Percentiles rank a stretch among this genome's conserved stretches.
Conservation (phyloP, 148 eudicot genomes). For the Persicaria maculosa region DNA sequence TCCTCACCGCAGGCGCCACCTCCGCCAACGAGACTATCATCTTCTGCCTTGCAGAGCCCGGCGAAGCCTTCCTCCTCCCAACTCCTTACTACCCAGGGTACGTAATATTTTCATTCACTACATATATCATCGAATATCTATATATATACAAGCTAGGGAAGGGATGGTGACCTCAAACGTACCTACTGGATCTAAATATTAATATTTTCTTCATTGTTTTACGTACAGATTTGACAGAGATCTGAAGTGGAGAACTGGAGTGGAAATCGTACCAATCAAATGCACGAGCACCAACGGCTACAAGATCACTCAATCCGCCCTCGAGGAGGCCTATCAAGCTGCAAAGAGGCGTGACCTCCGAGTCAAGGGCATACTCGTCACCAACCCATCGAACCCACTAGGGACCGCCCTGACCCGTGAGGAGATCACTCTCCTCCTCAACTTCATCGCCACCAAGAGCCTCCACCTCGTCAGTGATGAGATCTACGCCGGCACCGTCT, state of each 20-base stretch:
- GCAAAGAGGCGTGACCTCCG: slow-evolving; percentile 33
- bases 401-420: slow-evolving; percentile 33
- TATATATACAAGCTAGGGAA: not conserved
- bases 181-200: not conserved
- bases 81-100: slow-evolving; percentile 75
- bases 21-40: slow-evolving; percentile 61
- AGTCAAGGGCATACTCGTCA: slow-evolving; percentile 51
- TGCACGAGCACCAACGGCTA: slow-evolving; percentile 46
- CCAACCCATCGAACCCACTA: slow-evolving; percentile 62
- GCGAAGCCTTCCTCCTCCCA: slow-evolving; percentile 60
- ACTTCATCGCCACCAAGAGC: slow-evolving; percentile 26
- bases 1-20: slow-evolving; percentile 60
- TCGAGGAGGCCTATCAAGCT: slow-evolving; percentile 37
- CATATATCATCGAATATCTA: too few relatives aligned
- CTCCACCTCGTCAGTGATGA: slow-evolving; percentile 57
- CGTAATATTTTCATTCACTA: slow-evolving; percentile 6
- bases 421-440: slow-evolving; percentile 45
- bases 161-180: too few relatives aligned
- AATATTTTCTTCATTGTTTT: not conserved
- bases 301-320: slow-evolving; percentile 35
- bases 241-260: slow-evolving; percentile 62
- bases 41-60: slow-evolving; percentile 58
- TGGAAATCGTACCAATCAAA: slow-evolving; percentile 53
- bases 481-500: slow-evolving; percentile 58
- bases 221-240: slow-evolving; percentile 70